These are phyloP conservation scores for Candida loeiensis DNA, from an alignment of 805 yeast genomes.

Conservation along the genomic window DNA sequence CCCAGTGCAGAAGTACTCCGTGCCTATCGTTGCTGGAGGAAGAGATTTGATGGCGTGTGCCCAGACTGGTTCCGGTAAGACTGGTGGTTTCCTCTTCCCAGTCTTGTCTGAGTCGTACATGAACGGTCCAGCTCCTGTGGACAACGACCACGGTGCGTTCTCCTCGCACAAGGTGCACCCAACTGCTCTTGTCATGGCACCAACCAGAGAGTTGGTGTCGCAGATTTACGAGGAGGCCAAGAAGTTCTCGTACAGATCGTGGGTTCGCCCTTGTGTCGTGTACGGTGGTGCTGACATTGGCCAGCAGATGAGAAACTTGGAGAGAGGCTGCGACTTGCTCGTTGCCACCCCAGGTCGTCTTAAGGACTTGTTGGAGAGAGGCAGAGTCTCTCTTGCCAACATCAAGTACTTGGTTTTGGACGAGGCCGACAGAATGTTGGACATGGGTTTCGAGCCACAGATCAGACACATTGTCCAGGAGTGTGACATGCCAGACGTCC, in stretches of 20 bases:
- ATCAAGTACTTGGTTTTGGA: slow-evolving; percentile 93
- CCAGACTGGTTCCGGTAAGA: slow-evolving; percentile 98
- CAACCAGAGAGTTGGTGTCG: slow-evolving; percentile 97
- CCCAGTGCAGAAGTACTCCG: slow-evolving; percentile 91
- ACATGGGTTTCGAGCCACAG: slow-evolving; percentile 99
- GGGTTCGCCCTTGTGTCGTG: slow-evolving; percentile 95
- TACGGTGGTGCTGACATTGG: slow-evolving; percentile 98
- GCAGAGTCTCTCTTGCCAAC: slow-evolving; percentile 81
- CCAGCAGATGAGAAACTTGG: slow-evolving; percentile 80
- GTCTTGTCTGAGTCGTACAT: slow-evolving; percentile 87
- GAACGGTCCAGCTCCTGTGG: slow-evolving; percentile 73
- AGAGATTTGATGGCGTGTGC: slow-evolving; percentile 97
- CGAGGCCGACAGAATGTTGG: slow-evolving; percentile 99
- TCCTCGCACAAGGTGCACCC: slow-evolving; percentile 83
- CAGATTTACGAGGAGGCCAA: slow-evolving; percentile 95
- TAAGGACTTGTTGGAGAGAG: slow-evolving; percentile 93
- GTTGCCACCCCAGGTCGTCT: slow-evolving; percentile 99
- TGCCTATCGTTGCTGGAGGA: slow-evolving; percentile 84
- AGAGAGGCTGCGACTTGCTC: slow-evolving; percentile 90
- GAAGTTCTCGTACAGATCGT: slow-evolving; percentile 94
- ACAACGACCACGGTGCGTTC: slow-evolving; percentile 47
- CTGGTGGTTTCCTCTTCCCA: slow-evolving; percentile 99
- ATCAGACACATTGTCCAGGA: slow-evolving; percentile 97
- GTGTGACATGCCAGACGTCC: slow-evolving; percentile 94
- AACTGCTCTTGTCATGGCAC: slow-evolving; percentile 93